A percentile compares a stretch with the other conserved stretches of the same genome.
Conservation (phyloP, 306 rosid genomes). For the Corylus avellana region DNA sequence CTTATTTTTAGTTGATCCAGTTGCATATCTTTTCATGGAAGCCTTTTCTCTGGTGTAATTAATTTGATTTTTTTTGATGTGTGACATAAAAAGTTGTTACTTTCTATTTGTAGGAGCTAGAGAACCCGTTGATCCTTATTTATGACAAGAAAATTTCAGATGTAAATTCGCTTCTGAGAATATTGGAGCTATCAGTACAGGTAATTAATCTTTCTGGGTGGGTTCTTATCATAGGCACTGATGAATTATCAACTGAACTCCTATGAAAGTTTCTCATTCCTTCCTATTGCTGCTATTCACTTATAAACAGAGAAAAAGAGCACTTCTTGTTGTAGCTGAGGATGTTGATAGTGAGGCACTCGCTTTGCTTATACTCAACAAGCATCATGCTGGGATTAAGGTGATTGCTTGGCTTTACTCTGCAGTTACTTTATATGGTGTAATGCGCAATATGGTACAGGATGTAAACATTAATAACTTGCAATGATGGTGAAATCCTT, state of each 20-base stretch:
- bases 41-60: conserved; percentile 11
- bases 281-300: conserved; percentile 16
- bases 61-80: conserved; percentile 14
- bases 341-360: conserved; percentile 91
- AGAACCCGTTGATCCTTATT: conserved; percentile 81
- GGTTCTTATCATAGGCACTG: conserved; percentile 26
- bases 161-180: conserved; percentile 65
- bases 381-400: conserved; percentile 92
- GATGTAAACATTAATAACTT: background rate
- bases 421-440: background rate
- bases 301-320: conserved; percentile 65
- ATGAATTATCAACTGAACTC: conserved; percentile 1
- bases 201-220: conserved; percentile 42
- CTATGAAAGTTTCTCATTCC: conserved; percentile 24
- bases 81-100: conserved; percentile 15
- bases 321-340: conserved; percentile 92
- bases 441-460: background rate
- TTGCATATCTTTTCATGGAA: conserved; percentile 4
- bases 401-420: conserved; percentile 38
- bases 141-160: conserved; percentile 88
- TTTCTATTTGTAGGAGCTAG: conserved; percentile 71
- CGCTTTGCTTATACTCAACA: conserved; percentile 93
- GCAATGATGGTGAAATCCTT: conserved; percentile 1
- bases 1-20: conserved; percentile 22
- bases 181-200: conserved; percentile 71